Evolutionary conservation across 2,329 filamentous ascomycete genomes (phyloP), one percentile per base, ranked within the genome.

Genomic region (Didymella arachidicola): DNA sequence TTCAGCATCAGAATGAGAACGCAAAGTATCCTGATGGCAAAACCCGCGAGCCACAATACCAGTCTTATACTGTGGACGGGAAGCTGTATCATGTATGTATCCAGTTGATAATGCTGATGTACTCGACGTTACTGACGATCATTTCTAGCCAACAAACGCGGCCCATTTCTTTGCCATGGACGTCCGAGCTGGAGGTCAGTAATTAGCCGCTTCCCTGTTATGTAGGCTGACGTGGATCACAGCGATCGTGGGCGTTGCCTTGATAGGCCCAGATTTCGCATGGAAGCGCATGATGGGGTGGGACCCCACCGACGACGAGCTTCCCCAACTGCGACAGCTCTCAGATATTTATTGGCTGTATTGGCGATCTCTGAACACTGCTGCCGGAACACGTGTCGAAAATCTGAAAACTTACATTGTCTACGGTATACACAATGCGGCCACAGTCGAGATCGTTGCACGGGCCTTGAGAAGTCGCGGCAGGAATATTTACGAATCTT

Each of bases 281-380:
- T 19, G 36, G 2, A 11, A 43, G 11, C 53, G 38, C 8, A 12
- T 32, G n/a, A 48, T 27, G 45, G 38, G 38, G 12, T 29, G 19
- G 29, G 11, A 27, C 7, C 45, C 39, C 22, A 18, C 19, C 1
- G 43, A 57, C 2, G 58, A 56, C 7, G 63, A 71, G 22, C 65
- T 70, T 0, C 68, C 68, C 3, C 53, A 55, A 14, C 29, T 72
- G 1, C 46, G 50, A 1, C 42, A 27, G 2, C 26, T 59, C 11
- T 67, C 70, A 0, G 66, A 71, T 18, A 30, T 72, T 7, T 60
- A 64, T 39, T 71, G 66, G 70, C 54, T 32, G 1, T 64, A 59
- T 30, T 72, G 67, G 65, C 7, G 29, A 16, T 56, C 51, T 1
- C 53, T 64, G 0, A 64, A 67, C 18, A 46, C 34, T 2, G 3